Conservation (phyloP, 768 basidiomycete genomes). For the Rhizopogon salebrosus region DNA sequence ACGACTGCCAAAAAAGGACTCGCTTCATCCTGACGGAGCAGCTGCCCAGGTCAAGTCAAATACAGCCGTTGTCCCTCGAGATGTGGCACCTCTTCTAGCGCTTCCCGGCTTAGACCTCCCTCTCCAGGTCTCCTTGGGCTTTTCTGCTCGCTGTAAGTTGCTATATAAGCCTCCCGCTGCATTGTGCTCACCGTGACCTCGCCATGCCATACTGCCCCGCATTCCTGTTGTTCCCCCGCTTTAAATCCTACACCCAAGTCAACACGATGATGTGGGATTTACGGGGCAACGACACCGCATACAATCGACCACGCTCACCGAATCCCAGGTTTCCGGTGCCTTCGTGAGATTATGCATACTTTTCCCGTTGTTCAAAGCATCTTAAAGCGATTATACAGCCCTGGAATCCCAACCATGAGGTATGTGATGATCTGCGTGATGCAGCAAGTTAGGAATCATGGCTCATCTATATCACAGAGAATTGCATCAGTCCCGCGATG, state of each 20-base stretch:
- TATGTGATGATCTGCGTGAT: conserved; percentile 2
- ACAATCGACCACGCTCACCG: conserved; percentile 11
- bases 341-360: conserved; percentile 10
- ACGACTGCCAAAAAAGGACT: not conserved
- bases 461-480: not conserved
- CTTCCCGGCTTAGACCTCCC: conserved; percentile 13
- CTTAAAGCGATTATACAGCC: conserved; percentile 10
- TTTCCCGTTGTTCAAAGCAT: not conserved
- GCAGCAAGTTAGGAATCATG: not conserved
- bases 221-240: conserved; percentile 27
- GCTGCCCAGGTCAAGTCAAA: conserved; percentile 16
- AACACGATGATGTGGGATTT: conserved; percentile 26
- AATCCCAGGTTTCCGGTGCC: conserved; percentile 9
- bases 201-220: conserved; percentile 26
- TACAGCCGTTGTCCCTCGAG: conserved; percentile 20
- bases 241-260: conserved; percentile 28
- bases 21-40: not conserved
- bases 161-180: conserved; percentile 20
- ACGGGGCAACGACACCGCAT: conserved; percentile 11
- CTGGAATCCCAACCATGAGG: conserved; percentile 8
- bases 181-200: conserved; percentile 5
- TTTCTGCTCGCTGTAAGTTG: conserved; percentile 15
- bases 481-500: conserved; percentile 12
- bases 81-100: conserved; percentile 15
- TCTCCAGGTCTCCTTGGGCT: conserved; percentile 21